Evolutionary conservation across 805 yeast genomes (phyloP), one percentile per base, ranked within the genome.

Genomic region (Candida stauntonica): DNA sequence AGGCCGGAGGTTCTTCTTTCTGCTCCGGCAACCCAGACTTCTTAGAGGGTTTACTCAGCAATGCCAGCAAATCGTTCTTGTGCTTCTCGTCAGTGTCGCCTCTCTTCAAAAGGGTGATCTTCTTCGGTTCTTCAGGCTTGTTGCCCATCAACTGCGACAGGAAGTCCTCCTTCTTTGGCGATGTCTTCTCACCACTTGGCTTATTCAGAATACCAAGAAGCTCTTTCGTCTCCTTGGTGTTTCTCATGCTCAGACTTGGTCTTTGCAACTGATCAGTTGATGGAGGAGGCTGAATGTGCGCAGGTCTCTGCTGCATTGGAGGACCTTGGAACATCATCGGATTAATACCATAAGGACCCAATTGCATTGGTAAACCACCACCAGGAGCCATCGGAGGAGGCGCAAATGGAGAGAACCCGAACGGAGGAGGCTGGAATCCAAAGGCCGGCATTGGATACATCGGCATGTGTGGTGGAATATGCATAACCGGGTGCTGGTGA

Each of bases 171-270:
- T 36, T 26, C 28, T 26, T 26, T 16, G 8, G 17, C 7, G 30
- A 28, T 34, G 31, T 34, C 27, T 31, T 45, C 7, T 37, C 38
- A 7, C 38, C 35, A 3, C 37, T 39, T 26, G 57, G 60, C 29
- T 57, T 60, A 26, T 64, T 68, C 49, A 73, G 60, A 15, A 72
- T 57, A 3, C 71, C 66, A 37, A 72, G 60, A 12, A 73, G 50
- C 36, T 70, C 74, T 44, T 62, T 64, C 2, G 72, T 64, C 36
- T 66, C 64, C 4, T 62, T 57, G 31, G 54, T 59, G 36, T 47
- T 48, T 37, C 47, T 54, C 33, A 58, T 44, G n/a, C 56, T 57
- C 34, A 64, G 50, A 7, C 63, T 56, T 29, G 67, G 65, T 38
- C 56, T 58, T 7, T 68, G 58, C 11, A 73, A 61, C 33, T 66